Evolutionary conservation across 306 rosid species (phyloP).

Genomic region (Begonia loranthoides): DNA sequence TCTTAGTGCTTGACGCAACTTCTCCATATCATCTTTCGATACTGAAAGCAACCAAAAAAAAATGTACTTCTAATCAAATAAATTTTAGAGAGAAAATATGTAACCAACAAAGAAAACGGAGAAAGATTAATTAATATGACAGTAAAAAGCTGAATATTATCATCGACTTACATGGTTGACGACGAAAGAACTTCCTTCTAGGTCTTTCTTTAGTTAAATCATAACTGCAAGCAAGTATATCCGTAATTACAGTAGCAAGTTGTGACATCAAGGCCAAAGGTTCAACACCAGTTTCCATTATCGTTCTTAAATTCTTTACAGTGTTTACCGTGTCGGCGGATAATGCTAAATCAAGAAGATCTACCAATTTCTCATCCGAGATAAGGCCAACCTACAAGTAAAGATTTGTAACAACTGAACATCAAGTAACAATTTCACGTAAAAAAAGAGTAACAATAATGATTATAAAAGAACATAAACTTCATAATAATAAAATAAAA

Average conservation of each 20-base stretch:
- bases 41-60: slow-evolving; percentile 28
- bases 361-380: slow-evolving; percentile 91
- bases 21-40: slow-evolving; percentile 91
- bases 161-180: slow-evolving; percentile 64
- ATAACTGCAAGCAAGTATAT: slow-evolving; percentile 89
- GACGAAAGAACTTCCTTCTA: slow-evolving; percentile 79
- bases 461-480: no score
- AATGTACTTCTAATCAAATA: neutral
- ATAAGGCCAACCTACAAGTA: slow-evolving; percentile 84
- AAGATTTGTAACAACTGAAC: no score
- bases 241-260: slow-evolving; percentile 92
- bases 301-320: slow-evolving; percentile 77
- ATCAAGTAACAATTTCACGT: no score
- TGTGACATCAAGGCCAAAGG: slow-evolving; percentile 95
- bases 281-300: slow-evolving; percentile 95
- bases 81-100: neutral
- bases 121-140: slow-evolving; percentile 2
- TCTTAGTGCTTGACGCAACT: slow-evolving; percentile 90
- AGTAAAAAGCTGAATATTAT: neutral
- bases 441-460: no score
- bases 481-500: neutral
- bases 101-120: neutral
- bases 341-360: slow-evolving; percentile 93
- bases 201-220: slow-evolving; percentile 58
- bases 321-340: slow-evolving; percentile 97